These are phyloP conservation scores for Stenogyne calaminthoides DNA, from an alignment of 305 asterid genomes.

Conservation along the genomic window DNA sequence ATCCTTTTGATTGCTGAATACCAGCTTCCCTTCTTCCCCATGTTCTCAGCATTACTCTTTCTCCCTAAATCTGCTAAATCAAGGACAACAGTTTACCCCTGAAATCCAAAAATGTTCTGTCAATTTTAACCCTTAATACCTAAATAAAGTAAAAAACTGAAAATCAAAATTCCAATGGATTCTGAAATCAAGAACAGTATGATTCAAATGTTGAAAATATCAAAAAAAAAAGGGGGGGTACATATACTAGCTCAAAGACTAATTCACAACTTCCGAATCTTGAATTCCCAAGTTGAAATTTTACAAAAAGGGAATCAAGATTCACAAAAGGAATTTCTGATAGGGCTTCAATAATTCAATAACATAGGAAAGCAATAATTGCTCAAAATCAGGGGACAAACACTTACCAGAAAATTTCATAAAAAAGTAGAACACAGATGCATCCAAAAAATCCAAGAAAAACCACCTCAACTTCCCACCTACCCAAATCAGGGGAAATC, in stretches of 20 bases:
- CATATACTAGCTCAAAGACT: neutral
- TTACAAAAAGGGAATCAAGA: neutral
- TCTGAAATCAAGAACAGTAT: neutral
- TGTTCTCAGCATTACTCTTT: slow-evolving; percentile 71
- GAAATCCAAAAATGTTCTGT: slow-evolving; percentile 6
- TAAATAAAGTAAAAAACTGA: neutral
- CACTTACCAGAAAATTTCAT: slow-evolving; percentile 15
- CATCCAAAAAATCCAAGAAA: slow-evolving; percentile 22
- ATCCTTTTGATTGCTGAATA: slow-evolving; percentile 85
- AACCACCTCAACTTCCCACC: slow-evolving; percentile 3
- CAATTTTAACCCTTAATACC: neutral
- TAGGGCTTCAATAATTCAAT: neutral
- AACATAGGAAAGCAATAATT: neutral
- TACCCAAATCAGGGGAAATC: neutral
- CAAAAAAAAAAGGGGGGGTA: neutral
- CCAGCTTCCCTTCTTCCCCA: slow-evolving; percentile 99
- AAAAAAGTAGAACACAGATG: slow-evolving; percentile 26
- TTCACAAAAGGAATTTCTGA: neutral
- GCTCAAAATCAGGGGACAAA: slow-evolving; percentile 22
- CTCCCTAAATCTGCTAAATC: slow-evolving; percentile 44
- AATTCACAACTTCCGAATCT: neutral
- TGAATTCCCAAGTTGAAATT: neutral
- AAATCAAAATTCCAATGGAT: neutral
- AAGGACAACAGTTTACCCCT: slow-evolving; percentile 10
- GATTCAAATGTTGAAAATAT: neutral